Percentiles rank a stretch among this genome's conserved stretches.
Evolutionary conservation across 2,329 filamentous ascomycete species (phyloP).

Genomic region (Phialophora macrospora): DNA sequence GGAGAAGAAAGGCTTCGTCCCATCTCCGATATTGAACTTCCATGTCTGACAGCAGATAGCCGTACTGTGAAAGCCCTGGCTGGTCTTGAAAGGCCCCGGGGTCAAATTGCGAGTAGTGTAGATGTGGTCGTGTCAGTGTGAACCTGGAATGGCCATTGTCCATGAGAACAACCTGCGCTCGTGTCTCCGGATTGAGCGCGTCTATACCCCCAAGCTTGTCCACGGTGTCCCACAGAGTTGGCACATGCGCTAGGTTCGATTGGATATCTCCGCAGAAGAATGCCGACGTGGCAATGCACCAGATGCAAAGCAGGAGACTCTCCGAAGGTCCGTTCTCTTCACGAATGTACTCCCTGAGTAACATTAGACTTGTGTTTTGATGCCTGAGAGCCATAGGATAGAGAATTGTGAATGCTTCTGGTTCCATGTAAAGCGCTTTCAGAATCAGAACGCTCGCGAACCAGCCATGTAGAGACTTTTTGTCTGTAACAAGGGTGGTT

Average conservation of each 20-base stretch:
- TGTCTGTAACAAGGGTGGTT: slow-evolving; percentile 12
- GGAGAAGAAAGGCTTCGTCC: slow-evolving; percentile 25
- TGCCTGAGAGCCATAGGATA: slow-evolving; percentile 27
- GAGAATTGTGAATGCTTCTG: slow-evolving; percentile 11
- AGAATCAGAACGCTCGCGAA: slow-evolving; percentile 22
- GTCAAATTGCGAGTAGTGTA: slow-evolving; percentile 10
- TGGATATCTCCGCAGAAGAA: slow-evolving; percentile 16
- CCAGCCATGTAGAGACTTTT: slow-evolving; percentile 26
- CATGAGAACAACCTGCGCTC: slow-evolving; percentile 7
- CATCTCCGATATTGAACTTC: slow-evolving; percentile 12
- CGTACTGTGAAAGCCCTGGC: slow-evolving; percentile 7
- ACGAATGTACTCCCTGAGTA: slow-evolving; percentile 15
- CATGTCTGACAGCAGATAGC: neutral
- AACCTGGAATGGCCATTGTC: slow-evolving; percentile 18
- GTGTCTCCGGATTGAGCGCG: slow-evolving; percentile 1
- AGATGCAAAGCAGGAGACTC: slow-evolving; percentile 22
- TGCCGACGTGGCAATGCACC: slow-evolving; percentile 2
- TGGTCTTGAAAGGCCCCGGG: slow-evolving; percentile 20
- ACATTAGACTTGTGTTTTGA: slow-evolving; percentile 21
- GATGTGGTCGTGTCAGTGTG: slow-evolving; percentile 15
- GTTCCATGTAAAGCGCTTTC: slow-evolving; percentile 16
- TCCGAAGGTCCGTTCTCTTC: slow-evolving; percentile 9
- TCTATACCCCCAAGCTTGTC: slow-evolving; percentile 20
- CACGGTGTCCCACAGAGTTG: slow-evolving; percentile 8
- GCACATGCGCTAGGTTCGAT: slow-evolving; percentile 10